These are phyloP conservation scores for Metschnikowia peoriensis DNA, from an alignment of 805 yeast genomes.

Conservation along the genomic window DNA sequence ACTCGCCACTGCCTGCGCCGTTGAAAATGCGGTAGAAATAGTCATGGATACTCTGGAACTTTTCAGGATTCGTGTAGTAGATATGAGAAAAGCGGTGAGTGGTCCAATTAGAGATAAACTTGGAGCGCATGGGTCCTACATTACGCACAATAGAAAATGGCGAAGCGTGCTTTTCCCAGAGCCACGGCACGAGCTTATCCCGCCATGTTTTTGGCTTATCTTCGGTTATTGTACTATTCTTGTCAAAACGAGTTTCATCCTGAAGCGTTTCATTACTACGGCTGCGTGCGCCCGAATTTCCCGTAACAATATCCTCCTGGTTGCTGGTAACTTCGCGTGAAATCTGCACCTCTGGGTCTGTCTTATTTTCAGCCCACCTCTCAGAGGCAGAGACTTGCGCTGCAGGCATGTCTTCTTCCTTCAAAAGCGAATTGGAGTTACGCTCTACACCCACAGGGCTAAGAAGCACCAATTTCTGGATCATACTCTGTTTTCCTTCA, in stretches of 20 bases:
- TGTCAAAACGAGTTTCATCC: not conserved
- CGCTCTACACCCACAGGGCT: constrained; percentile 47
- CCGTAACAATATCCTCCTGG: constrained; percentile 30
- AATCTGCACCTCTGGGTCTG: constrained; percentile 12
- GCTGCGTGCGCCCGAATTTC: constrained; percentile 5
- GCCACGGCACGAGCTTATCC: constrained; percentile 18
- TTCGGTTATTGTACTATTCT: not conserved
- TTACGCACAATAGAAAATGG: constrained; percentile 53
- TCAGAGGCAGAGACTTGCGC: constrained; percentile 13
- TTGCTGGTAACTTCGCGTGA: constrained; percentile 21
- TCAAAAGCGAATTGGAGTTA: constrained; percentile 28
- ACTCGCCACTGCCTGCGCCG: constrained; percentile 63
- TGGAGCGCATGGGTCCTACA: constrained; percentile 55
- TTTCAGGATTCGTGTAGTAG: constrained; percentile 28
- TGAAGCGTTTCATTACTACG: not conserved
- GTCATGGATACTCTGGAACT: constrained; percentile 46
- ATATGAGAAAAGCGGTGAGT: constrained; percentile 44
- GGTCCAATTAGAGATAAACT: constrained; percentile 53
- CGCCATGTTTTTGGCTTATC: constrained; percentile 19
- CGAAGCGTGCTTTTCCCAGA: constrained; percentile 56
- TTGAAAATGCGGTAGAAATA: constrained; percentile 55
- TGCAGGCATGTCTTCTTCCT: constrained; percentile 14
- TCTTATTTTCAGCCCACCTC: not conserved
- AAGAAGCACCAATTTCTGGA: constrained; percentile 38
- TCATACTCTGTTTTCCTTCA: constrained; percentile 21